These are phyloP conservation scores for Aureobasidium sp. DNA, from an alignment of 2,329 filamentous ascomycete genomes.

Conservation along the genomic window DNA sequence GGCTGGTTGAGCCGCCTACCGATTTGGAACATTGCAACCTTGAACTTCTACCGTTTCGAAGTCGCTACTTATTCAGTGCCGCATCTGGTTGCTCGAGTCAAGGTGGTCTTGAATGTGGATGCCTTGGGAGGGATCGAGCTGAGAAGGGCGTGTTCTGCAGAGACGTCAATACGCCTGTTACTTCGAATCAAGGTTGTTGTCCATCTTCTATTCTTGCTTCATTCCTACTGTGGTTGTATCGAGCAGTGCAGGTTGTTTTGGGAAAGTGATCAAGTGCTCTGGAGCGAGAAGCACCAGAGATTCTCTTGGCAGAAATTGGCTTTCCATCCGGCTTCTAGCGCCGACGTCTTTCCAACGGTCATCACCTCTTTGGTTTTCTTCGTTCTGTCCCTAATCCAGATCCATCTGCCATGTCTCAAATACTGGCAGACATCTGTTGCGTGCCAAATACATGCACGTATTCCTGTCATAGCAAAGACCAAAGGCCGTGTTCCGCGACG, in stretches of 20 bases:
- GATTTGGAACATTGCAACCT: neutral
- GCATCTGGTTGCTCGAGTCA: neutral
- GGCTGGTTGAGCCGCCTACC: neutral
- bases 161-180: neutral
- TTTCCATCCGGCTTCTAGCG: slow-evolving; percentile 1
- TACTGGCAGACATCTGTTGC: too few relatives aligned
- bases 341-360: neutral
- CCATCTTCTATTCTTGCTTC: neutral
- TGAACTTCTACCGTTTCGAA: neutral
- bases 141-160: neutral
- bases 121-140: neutral
- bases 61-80: neutral
- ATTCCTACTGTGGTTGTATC: neutral
- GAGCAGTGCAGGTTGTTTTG: neutral
- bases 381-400: neutral
- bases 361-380: neutral
- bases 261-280: neutral
- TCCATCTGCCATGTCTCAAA: neutral
- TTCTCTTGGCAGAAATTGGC: neutral
- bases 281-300: neutral
- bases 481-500: neutral
- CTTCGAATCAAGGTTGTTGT: neutral
- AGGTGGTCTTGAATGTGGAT: neutral
- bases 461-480: neutral
- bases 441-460: too few relatives aligned